A percentile compares a stretch with the other conserved stretches of the same genome.
These are phyloP conservation scores for Apiotrichum sp. DNA, from an alignment of 1,284 basidiomycete species.

Conservation along the genomic window DNA sequence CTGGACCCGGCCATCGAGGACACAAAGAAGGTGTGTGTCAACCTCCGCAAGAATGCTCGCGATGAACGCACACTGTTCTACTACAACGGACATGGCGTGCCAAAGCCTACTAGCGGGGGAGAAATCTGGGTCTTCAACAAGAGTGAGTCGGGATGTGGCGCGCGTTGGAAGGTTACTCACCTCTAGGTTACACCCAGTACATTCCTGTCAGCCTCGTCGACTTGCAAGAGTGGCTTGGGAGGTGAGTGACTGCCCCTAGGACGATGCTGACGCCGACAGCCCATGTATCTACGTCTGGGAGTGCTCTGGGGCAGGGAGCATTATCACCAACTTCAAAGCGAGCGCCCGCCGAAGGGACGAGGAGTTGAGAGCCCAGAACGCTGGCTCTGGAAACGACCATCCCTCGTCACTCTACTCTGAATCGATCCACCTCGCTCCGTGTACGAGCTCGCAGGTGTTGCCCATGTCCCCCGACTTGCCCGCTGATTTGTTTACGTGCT, in stretches of 20 bases:
- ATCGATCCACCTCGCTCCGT: conserved; percentile 92
- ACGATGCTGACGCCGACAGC: conserved; percentile 46
- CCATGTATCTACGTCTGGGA: conserved; percentile 99
- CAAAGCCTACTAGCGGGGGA: conserved; percentile 90
- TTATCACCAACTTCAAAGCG: conserved; percentile 83
- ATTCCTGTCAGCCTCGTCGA: conserved; percentile 94
- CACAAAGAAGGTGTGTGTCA: conserved; percentile 80
- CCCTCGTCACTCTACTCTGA: conserved; percentile 67
- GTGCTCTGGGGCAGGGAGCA: conserved; percentile 90
- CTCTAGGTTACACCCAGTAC: conserved; percentile 82
- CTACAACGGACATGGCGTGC: conserved; percentile 98
- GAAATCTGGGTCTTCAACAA: conserved; percentile 99
- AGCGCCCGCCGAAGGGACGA: conserved; percentile 81
- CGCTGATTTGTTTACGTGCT: conserved; percentile 95
- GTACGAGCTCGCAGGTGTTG: conserved; percentile 81
- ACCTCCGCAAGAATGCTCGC: conserved; percentile 78
- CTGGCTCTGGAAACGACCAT: conserved; percentile 49
- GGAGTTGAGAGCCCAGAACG: conserved; percentile 50
- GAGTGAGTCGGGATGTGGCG: conserved; percentile 42
- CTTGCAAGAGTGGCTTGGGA: conserved; percentile 79
- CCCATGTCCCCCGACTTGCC: conserved; percentile 95
- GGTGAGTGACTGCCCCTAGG: conserved; percentile 24
- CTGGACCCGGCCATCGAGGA: conserved; percentile 95
- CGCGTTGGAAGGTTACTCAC: conserved; percentile 4
- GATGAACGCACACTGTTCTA: conserved; percentile 94